Percentiles rank a stretch among this genome's conserved stretches.
These are phyloP conservation scores for Suhomyces bribrorum DNA, from an alignment of 1,139 yeast species.

Conservation along the genomic window DNA sequence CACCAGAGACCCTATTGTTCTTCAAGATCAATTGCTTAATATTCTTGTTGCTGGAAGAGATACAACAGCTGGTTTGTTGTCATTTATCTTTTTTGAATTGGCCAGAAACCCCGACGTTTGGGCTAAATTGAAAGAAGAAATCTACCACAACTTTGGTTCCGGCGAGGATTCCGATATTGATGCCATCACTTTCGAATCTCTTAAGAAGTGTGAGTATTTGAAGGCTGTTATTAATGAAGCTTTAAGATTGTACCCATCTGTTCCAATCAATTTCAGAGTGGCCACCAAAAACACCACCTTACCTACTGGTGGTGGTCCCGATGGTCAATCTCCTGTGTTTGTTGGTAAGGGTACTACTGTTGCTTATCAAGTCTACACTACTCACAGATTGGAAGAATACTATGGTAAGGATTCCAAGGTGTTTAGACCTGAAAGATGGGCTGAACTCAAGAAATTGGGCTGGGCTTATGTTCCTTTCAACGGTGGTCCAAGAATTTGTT, in stretches of 20 bases:
- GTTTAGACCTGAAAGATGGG: conserved; percentile 31
- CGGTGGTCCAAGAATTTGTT: conserved; percentile 47
- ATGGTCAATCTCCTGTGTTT: conserved; percentile 21
- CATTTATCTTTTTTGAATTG: conserved; percentile 48
- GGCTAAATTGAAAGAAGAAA: conserved; percentile 39
- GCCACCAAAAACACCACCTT: conserved; percentile 26
- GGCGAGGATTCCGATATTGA: conserved; percentile 21
- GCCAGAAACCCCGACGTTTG: conserved; percentile 46
- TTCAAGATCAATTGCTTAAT: conserved; percentile 54
- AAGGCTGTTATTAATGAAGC: conserved; percentile 26
- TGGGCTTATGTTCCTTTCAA: conserved; percentile 49
- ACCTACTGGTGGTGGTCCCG: conserved; percentile 29
- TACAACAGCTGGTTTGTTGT: conserved; percentile 57
- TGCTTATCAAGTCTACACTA: conserved; percentile 23
- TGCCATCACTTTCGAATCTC: conserved; percentile 22
- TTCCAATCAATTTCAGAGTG: conserved; percentile 27
- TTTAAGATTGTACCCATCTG: conserved; percentile 30
- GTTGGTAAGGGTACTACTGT: conserved; percentile 26
- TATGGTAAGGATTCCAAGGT: conserved; percentile 25
- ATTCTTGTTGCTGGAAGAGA: conserved; percentile 58
- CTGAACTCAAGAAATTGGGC: conserved; percentile 30
- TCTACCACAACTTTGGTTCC: conserved; percentile 35
- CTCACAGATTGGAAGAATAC: conserved; percentile 21
- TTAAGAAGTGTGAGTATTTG: conserved; percentile 29
- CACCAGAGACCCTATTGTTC: conserved; percentile 49